phyloP scores from a whole-genome alignment of 164 flowering plant species.

The Kalanchoe fedtschenkoi region DNA sequence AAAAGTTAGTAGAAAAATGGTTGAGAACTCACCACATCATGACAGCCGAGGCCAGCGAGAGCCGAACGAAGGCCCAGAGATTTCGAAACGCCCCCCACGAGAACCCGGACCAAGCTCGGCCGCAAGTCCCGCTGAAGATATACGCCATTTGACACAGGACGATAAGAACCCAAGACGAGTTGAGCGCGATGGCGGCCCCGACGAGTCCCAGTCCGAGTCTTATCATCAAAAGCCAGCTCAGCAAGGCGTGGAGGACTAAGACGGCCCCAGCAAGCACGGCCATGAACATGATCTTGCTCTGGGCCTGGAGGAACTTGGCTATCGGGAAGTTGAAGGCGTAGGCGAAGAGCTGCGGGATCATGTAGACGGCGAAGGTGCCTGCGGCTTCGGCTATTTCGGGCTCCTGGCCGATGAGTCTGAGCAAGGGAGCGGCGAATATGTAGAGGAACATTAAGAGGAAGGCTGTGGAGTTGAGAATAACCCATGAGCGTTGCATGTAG shows the following conservation, averaged over 20 bases:
- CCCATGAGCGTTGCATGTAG: constrained; percentile 44
- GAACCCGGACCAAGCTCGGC: constrained; percentile 45
- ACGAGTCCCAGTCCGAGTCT: constrained; percentile 60
- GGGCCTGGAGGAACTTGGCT: constrained; percentile 40
- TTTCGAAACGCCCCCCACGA: constrained; percentile 58
- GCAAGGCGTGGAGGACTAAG: constrained; percentile 31
- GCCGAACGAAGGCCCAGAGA: constrained; percentile 48
- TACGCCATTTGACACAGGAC: constrained; percentile 48
- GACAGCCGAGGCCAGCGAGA: constrained; percentile 74
- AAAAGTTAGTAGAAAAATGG: not conserved
- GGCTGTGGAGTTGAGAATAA: constrained; percentile 20
- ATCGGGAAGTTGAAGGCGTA: constrained; percentile 27
- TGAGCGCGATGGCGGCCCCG: constrained; percentile 61
- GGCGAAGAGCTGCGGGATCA: constrained; percentile 33
- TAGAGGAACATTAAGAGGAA: constrained; percentile 19
- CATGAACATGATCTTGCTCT: constrained; percentile 48
- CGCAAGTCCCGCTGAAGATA: constrained; percentile 50
- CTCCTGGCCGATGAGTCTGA: constrained; percentile 24
- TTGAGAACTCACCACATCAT: constrained; percentile 55
- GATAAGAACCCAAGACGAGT: constrained; percentile 64
- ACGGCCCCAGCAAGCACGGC: constrained; percentile 40
- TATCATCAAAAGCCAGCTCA: constrained; percentile 30
- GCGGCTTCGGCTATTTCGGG: constrained; percentile 26
- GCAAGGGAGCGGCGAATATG: constrained; percentile 22
- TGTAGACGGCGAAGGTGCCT: constrained; percentile 15